Evolutionary conservation across 345 rosid genomes (phyloP), one percentile per base, ranked within the genome.

Genomic region (Eucalyptus marginata): DNA sequence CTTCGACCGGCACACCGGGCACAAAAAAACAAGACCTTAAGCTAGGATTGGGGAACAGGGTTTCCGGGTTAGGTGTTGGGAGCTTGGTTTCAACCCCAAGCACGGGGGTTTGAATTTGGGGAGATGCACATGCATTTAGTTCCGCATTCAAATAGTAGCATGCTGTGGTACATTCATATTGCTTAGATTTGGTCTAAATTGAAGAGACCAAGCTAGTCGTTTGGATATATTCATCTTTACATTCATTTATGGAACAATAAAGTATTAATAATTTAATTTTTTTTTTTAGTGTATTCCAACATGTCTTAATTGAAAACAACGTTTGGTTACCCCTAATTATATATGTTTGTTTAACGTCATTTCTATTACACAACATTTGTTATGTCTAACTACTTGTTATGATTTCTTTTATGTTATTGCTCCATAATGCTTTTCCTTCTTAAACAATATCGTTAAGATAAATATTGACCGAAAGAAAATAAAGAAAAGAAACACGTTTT

Each of bases 21-120:
- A 12, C 16, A 6, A 0, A 1, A 11, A 62, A 1, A 12, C 0
- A 1, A 31, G 80, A 68, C 24, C 13, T 33, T 17, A 68, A 68
- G 7, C 43, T 68, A 33, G 80, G 43, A 31, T 31, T 68, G 24
- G 43, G 12, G 80, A 33, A 68, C 24, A 33, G 0, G 43, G 13
- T 33, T 68, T 68, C 10, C 13, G 44, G 43, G 24, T 33, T 68
- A 5, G 24, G 40, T 68, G 40, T 68, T 31, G 80, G 80, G 80
- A 33, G 25, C 44, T 17, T 3, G 2, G 7, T 33, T 7, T 68
- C 81, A 68, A 33, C 81, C 81, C 13, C 2, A 10, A 9, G 81
- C 44, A 6, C 16, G 7, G 7, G 68, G 68, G 27, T 71, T 71
- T 3, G 46, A 71, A 36, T 71, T 36, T 33, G 24, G 24, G 27